Conservation (phyloP, 345 rosid species). For the Salix purpurea region DNA sequence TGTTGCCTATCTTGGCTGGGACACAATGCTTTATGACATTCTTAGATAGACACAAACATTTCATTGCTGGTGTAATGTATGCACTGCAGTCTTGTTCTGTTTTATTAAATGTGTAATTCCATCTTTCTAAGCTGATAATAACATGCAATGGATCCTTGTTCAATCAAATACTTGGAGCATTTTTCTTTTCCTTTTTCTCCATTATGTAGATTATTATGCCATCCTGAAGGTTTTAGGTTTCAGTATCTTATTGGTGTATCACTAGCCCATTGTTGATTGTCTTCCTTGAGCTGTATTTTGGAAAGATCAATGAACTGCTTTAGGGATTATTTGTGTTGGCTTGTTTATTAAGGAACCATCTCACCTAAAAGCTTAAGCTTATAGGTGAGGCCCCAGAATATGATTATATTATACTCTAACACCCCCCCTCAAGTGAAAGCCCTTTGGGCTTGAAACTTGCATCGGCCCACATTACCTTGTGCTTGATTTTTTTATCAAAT, state of each 20-base stretch:
- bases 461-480: too few relatives aligned
- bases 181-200: not conserved
- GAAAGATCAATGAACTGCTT: not conserved
- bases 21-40: not conserved
- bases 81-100: not conserved
- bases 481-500: too few relatives aligned
- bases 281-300: not conserved
- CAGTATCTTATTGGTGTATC: not conserved
- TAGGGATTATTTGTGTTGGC: not conserved
- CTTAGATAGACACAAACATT: not conserved
- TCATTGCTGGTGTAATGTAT: not conserved
- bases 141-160: not conserved
- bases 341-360: too few relatives aligned
- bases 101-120: not conserved
- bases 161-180: not conserved
- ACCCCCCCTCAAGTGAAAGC: too few relatives aligned
- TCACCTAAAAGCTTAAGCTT: too few relatives aligned
- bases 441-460: too few relatives aligned
- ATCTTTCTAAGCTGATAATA: not conserved
- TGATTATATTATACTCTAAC: too few relatives aligned
- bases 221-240: not conserved
- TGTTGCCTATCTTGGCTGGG: not conserved
- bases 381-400: too few relatives aligned
- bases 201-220: not conserved
- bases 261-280: not conserved